Conservation (phyloP, 1,139 yeast species). For the Komagataea norvegica region DNA sequence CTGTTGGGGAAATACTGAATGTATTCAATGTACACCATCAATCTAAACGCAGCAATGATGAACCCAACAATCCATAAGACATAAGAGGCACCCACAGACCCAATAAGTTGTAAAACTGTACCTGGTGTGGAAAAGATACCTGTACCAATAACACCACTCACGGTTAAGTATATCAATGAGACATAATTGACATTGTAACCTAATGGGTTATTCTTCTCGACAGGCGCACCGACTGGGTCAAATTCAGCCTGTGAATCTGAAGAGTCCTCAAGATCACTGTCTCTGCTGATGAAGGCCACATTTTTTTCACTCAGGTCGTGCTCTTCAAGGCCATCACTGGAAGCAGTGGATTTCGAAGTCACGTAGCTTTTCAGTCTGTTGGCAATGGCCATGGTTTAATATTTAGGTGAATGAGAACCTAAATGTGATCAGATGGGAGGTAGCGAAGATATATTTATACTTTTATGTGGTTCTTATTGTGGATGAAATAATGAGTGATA, state of each 20-base stretch:
- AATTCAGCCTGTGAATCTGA: slow-evolving; percentile 1
- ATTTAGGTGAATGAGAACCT: too few relatives aligned
- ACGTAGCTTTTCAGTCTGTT: too few relatives aligned
- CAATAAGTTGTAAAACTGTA: slow-evolving; percentile 34
- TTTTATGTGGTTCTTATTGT: too few relatives aligned
- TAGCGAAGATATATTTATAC: too few relatives aligned
- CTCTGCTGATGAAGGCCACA: too few relatives aligned
- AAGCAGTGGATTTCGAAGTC: too few relatives aligned
- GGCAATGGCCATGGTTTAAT: too few relatives aligned
- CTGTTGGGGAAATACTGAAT: slow-evolving; percentile 36
- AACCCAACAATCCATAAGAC: slow-evolving; percentile 40
- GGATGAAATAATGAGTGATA: too few relatives aligned
- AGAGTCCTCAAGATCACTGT: slow-evolving; percentile 1
- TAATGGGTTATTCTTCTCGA: slow-evolving; percentile 36
- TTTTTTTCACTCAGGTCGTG: too few relatives aligned
- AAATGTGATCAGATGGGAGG: too few relatives aligned
- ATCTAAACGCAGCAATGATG: slow-evolving; percentile 34
- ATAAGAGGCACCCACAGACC: slow-evolving; percentile 41
- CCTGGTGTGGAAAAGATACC: slow-evolving; percentile 45
- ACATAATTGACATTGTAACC: slow-evolving; percentile 36
- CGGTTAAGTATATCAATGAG: slow-evolving; percentile 33
- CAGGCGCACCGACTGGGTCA: slow-evolving; percentile 34
- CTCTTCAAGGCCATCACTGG: too few relatives aligned
- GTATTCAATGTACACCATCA: slow-evolving; percentile 37
- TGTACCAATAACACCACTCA: slow-evolving; percentile 43